Base-by-base conservation (phyloP, 345 rosid genomes). In the Stellera chamaejasme region DNA sequence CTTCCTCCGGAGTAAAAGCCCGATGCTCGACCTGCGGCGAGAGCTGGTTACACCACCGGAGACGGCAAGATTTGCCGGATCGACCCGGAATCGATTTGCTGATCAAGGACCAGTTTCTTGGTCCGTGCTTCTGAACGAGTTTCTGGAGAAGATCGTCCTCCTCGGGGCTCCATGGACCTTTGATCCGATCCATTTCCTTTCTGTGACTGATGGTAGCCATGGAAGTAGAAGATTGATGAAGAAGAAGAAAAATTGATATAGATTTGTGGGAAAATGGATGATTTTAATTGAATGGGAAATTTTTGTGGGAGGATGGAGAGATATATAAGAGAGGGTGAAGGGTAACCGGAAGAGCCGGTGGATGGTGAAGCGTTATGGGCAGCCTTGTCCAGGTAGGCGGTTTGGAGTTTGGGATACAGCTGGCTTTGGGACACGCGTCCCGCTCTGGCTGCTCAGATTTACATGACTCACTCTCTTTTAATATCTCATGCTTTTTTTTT, bases 151-250 rank as follows among this genome's bases (percentile, higher is more conserved):
- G 82, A 23, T 92, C 96, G 54, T 92, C 98, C 63, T 91, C 98
- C 52, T 91, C 91, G 11, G 94, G 92, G 65, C 95, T 91, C 98
- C 98, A 91, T 13, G 96, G 98, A 13, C 98, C 96, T 68, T 82
- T 92, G 65, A 92, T 88, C 81, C 96, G 79, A 70, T 92, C 96
- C 74, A 72, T 69, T 45, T 82, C 83, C 45, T 75, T 85, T 52
- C 75, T 44, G 14, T 56, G 52, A 25, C 49, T 66, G 62, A 64
- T 56, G n/a, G 60, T 27, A 42, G 62, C 72, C 62, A 58, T 61
- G 71, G 65, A 41, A 55, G 62, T 54, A 62, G 52, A 54, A 51
- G 46, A 48, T 27, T 43, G 50, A 50, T 39, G 32, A 19, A 41
- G 50, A 32, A 10, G 23, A 36, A 2, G 41, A 11, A 11, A 19